Percentiles rank a stretch among this genome's conserved stretches.
These are phyloP conservation scores for Chloris gayana DNA, from an alignment of 176 grass and related monocot species.

Conservation along the genomic window DNA sequence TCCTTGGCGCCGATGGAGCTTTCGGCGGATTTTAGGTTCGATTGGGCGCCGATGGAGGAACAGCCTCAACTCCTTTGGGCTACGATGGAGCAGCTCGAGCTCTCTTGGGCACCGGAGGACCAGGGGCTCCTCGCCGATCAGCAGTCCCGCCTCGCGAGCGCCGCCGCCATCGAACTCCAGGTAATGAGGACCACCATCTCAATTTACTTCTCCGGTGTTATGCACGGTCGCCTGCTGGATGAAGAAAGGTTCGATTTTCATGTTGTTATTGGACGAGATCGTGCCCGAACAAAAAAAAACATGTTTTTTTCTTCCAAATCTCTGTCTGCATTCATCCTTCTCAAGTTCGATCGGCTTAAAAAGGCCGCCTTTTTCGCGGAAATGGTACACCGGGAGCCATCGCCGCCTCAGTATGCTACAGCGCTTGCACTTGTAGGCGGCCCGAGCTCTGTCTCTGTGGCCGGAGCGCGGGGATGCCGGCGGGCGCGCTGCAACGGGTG, in stretches of 20 bases:
- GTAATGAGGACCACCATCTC: slow-evolving; percentile 1
- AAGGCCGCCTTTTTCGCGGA: background rate
- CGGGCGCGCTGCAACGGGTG: background rate
- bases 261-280: background rate
- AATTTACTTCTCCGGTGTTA: background rate
- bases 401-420: background rate
- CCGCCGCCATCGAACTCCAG: background rate
- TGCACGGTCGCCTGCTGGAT: background rate
- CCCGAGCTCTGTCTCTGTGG: background rate
- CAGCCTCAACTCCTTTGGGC: background rate
- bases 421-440: background rate
- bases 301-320: background rate
- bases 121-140: background rate
- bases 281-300: background rate
- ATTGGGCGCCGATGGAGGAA: background rate
- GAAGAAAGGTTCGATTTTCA: background rate
- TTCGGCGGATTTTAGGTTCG: too few relatives aligned
- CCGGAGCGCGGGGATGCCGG: background rate
- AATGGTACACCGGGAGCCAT: background rate
- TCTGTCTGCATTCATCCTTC: background rate
- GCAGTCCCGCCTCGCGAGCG: background rate
- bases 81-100: background rate
- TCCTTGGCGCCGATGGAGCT: background rate
- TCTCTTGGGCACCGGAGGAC: background rate
- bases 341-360: background rate